Conservation (phyloP, 2,329 filamentous ascomycete species). For the Phyllosticta citrichinensis region DNA sequence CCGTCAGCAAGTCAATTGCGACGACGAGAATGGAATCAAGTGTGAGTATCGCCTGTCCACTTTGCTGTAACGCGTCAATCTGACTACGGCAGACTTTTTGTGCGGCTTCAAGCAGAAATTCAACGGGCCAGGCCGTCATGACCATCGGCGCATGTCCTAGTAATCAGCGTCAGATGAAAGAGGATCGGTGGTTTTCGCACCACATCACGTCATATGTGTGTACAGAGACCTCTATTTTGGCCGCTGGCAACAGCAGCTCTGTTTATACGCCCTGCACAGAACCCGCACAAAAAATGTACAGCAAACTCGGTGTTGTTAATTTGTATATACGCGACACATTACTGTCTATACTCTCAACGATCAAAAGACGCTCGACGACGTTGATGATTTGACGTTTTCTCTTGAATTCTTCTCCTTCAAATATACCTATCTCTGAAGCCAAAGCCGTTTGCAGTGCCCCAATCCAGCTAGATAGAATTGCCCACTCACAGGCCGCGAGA, state of each 20-base stretch:
- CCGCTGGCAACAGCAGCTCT: background rate
- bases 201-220: background rate
- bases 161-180: background rate
- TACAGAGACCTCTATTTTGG: background rate
- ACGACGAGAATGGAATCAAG: background rate
- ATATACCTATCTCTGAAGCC: background rate
- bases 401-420: background rate
- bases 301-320: background rate
- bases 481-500: too few relatives aligned
- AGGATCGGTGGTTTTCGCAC: background rate
- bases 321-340: background rate
- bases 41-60: background rate
- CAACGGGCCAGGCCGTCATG: background rate
- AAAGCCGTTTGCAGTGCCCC: too few relatives aligned
- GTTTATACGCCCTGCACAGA: background rate
- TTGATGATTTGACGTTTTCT: background rate
- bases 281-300: background rate
- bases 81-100: background rate
- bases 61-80: background rate
- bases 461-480: too few relatives aligned
- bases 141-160: background rate
- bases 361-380: background rate
- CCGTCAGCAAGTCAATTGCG: background rate
- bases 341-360: background rate
- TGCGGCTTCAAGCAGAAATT: background rate